phyloP scores from a whole-genome alignment of 306 rosid genomes.

The Medicago ruthenica region DNA sequence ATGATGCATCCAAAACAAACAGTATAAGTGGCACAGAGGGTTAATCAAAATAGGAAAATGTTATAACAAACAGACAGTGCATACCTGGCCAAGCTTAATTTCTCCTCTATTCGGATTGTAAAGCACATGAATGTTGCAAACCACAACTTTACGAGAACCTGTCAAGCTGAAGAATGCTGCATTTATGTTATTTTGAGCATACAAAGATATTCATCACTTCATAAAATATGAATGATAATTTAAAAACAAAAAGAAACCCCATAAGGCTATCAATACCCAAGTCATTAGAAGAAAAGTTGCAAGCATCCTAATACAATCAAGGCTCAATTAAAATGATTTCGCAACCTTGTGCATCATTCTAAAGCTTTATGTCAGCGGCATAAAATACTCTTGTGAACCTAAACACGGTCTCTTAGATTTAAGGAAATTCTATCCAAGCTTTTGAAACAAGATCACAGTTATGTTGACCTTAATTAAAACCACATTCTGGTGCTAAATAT shows the following conservation, averaged over 20 bases:
- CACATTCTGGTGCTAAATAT: neutral
- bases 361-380: neutral
- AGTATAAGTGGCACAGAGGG: slow-evolving; percentile 5
- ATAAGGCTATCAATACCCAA: slow-evolving; percentile 11
- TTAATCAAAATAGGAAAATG: slow-evolving; percentile 12
- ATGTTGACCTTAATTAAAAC: neutral
- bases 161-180: slow-evolving; percentile 59
- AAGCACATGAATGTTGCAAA: slow-evolving; percentile 91
- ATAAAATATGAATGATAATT: neutral
- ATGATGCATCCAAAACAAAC: slow-evolving; percentile 22
- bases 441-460: neutral
- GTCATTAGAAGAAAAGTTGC: slow-evolving; percentile 24
- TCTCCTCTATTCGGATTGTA: slow-evolving; percentile 94
- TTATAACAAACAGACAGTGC: slow-evolving; percentile 36
- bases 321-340: neutral
- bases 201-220: slow-evolving; percentile 25
- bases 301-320: slow-evolving; percentile 34
- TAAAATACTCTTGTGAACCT: slow-evolving; percentile 11
- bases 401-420: neutral
- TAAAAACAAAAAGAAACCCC: slow-evolving; percentile 26
- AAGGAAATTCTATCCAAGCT: neutral
- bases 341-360: neutral
- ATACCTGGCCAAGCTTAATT: slow-evolving; percentile 96
- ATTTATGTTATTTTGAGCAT: slow-evolving; percentile 36
- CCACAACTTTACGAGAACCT: slow-evolving; percentile 66